A percentile compares a stretch with the other conserved stretches of the same genome.
phyloP scores from a whole-genome alignment of 257 asterid genomes.

The Penstemon davidsonii region DNA sequence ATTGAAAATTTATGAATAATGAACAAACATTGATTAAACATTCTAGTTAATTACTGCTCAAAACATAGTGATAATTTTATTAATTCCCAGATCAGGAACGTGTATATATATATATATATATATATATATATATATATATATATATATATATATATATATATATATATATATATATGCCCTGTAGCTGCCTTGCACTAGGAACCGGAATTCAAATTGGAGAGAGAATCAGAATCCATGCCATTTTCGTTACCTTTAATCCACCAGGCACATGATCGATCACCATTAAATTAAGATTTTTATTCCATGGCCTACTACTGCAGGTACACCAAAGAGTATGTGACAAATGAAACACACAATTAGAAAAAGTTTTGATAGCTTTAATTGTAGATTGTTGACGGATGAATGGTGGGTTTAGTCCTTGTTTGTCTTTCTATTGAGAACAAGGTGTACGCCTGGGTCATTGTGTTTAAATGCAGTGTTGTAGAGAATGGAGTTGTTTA shows the following conservation, averaged over 20 bases:
- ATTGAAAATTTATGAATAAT: no score
- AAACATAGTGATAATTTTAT: no score
- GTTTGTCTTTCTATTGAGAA: conserved; percentile 35
- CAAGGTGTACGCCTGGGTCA: conserved; percentile 74
- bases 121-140: no score
- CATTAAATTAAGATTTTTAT: conserved; percentile 20
- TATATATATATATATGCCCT: not conserved
- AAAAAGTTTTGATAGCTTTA: not conserved
- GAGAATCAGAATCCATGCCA: conserved; percentile 39
- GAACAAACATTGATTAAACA: no score
- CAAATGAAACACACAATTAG: conserved; percentile 17
- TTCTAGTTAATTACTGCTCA: no score
- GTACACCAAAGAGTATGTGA: not conserved
- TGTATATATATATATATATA: no score
- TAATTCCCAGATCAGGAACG: no score
- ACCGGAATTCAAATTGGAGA: conserved; percentile 33
- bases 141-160: no score
- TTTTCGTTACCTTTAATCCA: conserved; percentile 3
- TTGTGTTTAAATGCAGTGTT: conserved; percentile 38
- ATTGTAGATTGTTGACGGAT: not conserved
- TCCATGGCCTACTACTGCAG: conserved; percentile 14
- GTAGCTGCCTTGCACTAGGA: conserved; percentile 31
- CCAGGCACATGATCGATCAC: conserved; percentile 14
- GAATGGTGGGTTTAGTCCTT: conserved; percentile 22
- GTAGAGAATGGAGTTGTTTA: conserved; percentile 69